Evolutionary conservation across 345 rosid genomes (phyloP).

Genomic region (Draba incana): DNA sequence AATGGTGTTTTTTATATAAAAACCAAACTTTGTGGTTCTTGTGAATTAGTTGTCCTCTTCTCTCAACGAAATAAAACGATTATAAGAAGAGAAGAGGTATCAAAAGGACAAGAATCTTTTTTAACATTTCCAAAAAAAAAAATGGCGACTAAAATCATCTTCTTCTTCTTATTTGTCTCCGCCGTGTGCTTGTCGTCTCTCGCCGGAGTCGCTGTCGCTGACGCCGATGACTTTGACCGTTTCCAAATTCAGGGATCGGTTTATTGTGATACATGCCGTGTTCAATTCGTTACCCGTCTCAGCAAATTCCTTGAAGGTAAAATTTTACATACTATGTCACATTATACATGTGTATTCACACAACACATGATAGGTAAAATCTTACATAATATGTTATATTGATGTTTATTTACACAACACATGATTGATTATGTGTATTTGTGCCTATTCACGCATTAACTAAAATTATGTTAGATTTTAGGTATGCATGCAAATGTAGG

Average conservation of each 20-base stretch:
- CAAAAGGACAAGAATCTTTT: slow-evolving; percentile 16
- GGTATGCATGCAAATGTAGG: no score
- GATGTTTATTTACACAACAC: not conserved
- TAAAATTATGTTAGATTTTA: no score
- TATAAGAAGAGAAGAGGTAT: slow-evolving; percentile 25
- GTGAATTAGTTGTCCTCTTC: slow-evolving; percentile 40
- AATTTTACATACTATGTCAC: no score
- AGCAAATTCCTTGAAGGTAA: slow-evolving; percentile 51
- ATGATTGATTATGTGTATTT: not conserved
- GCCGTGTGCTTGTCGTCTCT: slow-evolving; percentile 52
- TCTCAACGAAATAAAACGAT: slow-evolving; percentile 10
- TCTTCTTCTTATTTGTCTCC: slow-evolving; percentile 46
- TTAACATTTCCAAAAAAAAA: slow-evolving; percentile 4
- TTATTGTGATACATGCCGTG: slow-evolving; percentile 66
- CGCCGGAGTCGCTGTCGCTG: slow-evolving; percentile 37
- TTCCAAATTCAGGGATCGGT: slow-evolving; percentile 58
- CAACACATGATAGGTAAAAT: slow-evolving; percentile 35
- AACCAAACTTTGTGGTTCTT: slow-evolving; percentile 32
- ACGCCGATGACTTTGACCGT: slow-evolving; percentile 34
- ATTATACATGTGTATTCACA: not conserved
- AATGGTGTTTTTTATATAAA: slow-evolving; percentile 19
- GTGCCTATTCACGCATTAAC: no score
- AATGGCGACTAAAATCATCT: slow-evolving; percentile 41
- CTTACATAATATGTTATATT: no score
- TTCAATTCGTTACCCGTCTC: slow-evolving; percentile 57